These are phyloP conservation scores for Eutrema japonicum DNA, from an alignment of 345 rosid genomes.

Conservation along the genomic window DNA sequence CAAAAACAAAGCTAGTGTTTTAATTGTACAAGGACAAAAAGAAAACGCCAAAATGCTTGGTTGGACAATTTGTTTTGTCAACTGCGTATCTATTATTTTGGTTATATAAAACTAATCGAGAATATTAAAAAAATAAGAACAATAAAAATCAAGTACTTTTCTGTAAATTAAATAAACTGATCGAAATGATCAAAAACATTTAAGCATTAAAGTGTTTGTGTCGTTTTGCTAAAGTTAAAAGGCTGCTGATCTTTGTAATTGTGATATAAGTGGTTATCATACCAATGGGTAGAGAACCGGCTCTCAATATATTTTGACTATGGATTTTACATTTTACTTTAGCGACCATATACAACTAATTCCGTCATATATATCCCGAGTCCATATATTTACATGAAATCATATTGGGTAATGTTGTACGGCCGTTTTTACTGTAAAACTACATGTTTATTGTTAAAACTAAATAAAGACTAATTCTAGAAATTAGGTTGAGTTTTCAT, in stretches of 20 bases:
- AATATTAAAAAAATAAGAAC: not conserved
- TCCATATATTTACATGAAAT: not conserved
- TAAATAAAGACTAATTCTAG: not conserved
- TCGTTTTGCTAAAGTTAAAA: slow-evolving; percentile 26
- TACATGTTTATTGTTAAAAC: too few relatives aligned
- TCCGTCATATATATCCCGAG: not conserved
- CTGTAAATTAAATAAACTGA: not conserved
- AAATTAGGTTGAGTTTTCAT: not conserved
- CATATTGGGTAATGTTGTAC: not conserved
- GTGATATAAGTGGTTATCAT: slow-evolving; percentile 15
- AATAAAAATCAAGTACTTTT: not conserved
- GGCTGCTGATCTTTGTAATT: slow-evolving; percentile 21
- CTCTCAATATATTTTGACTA: not conserved
- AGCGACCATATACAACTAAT: not conserved
- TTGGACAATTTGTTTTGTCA: slow-evolving; percentile 41
- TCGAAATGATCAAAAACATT: slow-evolving; percentile 24
- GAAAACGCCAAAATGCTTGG: slow-evolving; percentile 46
- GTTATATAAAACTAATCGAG: slow-evolving; percentile 1
- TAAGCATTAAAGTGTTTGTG: not conserved
- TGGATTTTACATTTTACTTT: slow-evolving; percentile 10
- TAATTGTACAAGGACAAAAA: slow-evolving; percentile 35
- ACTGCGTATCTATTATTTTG: slow-evolving; percentile 36
- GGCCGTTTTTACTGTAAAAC: not conserved
- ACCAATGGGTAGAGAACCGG: too few relatives aligned
- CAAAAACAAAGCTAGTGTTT: slow-evolving; percentile 22